Evolutionary conservation across 768 basidiomycete genomes (phyloP).

Genomic region (Hysterangium stoloniferum): DNA sequence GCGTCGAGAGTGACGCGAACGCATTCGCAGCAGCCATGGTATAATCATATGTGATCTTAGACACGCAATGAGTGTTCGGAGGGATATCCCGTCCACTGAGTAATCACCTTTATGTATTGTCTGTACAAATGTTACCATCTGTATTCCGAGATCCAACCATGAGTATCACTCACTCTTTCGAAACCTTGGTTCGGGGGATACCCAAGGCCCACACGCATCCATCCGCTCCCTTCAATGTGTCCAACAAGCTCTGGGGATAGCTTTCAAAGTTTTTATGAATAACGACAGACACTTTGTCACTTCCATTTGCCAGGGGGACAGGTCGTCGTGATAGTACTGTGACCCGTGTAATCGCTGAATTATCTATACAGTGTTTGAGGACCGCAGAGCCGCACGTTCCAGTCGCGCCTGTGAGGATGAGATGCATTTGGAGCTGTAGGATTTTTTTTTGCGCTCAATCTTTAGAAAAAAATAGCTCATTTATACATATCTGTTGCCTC

Average conservation of each 20-base stretch:
- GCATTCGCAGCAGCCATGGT: constrained; percentile 23
- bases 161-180: constrained; percentile 18
- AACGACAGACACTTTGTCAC: constrained; percentile 25
- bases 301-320: constrained; percentile 13
- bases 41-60: constrained; percentile 23
- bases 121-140: neutral
- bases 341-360: constrained; percentile 23
- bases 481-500: no score
- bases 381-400: constrained; percentile 28
- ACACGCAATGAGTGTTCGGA: constrained; percentile 2
- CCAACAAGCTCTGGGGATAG: constrained; percentile 25
- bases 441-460: no score
- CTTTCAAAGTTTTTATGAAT: constrained; percentile 27
- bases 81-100: neutral
- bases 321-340: constrained; percentile 29
- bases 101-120: constrained; percentile 7
- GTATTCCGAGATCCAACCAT: neutral
- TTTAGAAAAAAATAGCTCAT: no score
- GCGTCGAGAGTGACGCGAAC: constrained; percentile 10
- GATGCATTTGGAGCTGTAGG: constrained; percentile 10
- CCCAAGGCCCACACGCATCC: constrained; percentile 33
- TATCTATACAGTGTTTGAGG: constrained; percentile 25
- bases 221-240: constrained; percentile 26
- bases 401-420: constrained; percentile 26
- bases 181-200: constrained; percentile 20